These are phyloP conservation scores for Fennellomyces sp. DNA, from an alignment of 371 early-diverging fungal genomes.

Conservation along the genomic window DNA sequence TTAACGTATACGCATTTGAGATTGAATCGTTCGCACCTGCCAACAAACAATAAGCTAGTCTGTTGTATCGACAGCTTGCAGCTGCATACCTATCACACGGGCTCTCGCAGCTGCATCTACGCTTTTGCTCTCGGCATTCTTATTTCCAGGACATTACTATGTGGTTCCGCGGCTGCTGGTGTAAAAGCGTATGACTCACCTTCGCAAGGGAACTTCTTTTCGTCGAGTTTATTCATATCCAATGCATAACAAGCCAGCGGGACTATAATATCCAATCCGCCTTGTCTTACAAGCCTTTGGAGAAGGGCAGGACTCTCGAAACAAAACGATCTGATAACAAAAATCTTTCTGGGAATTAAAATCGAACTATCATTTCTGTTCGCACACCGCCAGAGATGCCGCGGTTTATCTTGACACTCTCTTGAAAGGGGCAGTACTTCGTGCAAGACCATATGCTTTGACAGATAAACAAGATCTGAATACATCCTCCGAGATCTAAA, in stretches of 20 bases:
- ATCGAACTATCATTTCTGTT: no score
- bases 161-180: no score
- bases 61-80: neutral
- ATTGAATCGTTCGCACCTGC: slow-evolving; percentile 31
- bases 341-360: no score
- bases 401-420: no score
- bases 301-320: neutral
- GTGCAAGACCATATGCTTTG: no score
- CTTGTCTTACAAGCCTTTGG: neutral
- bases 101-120: slow-evolving; percentile 30
- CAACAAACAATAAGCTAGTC: neutral
- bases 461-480: no score
- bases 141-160: no score
- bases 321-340: slow-evolving; percentile 1
- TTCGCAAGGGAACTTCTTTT: slow-evolving; percentile 18
- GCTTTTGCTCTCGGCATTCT: slow-evolving; percentile 46
- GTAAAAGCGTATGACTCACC: slow-evolving; percentile 1
- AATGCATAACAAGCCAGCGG: no score
- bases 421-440: no score
- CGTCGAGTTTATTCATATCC: slow-evolving; percentile 1
- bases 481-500: no score
- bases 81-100: slow-evolving; percentile 39
- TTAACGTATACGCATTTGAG: slow-evolving; percentile 28
- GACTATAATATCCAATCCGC: no score
- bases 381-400: no score